These are phyloP conservation scores for Suhomyces sp. DNA, from an alignment of 805 yeast species.

Conservation along the genomic window DNA sequence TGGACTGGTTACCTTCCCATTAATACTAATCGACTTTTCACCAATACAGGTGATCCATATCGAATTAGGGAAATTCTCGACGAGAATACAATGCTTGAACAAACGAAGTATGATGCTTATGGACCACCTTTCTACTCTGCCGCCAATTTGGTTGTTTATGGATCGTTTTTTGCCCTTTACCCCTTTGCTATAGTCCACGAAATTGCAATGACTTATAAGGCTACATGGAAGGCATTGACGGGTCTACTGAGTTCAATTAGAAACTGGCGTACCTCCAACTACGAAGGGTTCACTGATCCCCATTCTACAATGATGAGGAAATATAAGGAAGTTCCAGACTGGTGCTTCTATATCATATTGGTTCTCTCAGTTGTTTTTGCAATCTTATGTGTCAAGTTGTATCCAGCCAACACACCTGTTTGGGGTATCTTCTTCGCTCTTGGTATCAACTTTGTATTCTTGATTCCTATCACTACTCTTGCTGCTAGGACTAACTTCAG, in stretches of 20 bases:
- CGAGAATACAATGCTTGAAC: conserved; percentile 13
- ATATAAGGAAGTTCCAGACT: conserved; percentile 37
- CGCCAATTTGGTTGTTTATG: conserved; percentile 25
- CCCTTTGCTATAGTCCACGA: conserved; percentile 25
- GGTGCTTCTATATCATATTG: conserved; percentile 26
- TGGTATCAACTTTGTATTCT: conserved; percentile 32
- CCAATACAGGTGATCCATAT: conserved; percentile 10
- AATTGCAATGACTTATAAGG: conserved; percentile 11
- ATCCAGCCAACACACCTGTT: conserved; percentile 36
- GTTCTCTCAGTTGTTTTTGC: conserved; percentile 29
- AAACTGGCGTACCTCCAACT: conserved; percentile 28
- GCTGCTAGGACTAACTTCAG: conserved; percentile 31
- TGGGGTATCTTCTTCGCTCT: conserved; percentile 37
- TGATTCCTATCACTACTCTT: conserved; percentile 31
- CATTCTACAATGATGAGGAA: conserved; percentile 32
- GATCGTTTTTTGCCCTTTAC: conserved; percentile 25
- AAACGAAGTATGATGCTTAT: conserved; percentile 17
- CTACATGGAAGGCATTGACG: conserved; percentile 12
- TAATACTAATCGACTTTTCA: conserved; percentile 9
- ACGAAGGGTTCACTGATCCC: conserved; percentile 34
- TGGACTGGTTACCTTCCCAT: conserved; percentile 27
- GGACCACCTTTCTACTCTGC: conserved; percentile 33
- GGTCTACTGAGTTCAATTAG: conserved; percentile 16
- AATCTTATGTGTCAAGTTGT: conserved; percentile 30
- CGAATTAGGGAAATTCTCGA: conserved; percentile 2